phyloP scores from a whole-genome alignment of 352 stramenopile genomes.

The Phytophthora capsici region DNA sequence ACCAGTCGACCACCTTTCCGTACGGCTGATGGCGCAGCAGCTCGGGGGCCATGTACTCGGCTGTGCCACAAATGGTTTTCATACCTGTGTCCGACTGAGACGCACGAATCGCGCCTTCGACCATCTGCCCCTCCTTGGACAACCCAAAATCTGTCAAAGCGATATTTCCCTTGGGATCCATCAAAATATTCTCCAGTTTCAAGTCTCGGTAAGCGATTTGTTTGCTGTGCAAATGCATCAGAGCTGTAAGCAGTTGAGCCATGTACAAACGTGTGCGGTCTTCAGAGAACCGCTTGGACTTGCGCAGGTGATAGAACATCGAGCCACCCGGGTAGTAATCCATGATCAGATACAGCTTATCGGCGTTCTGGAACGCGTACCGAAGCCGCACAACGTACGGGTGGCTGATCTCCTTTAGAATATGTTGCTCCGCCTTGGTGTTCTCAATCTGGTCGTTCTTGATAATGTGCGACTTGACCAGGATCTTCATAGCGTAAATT shows the following conservation, averaged over 20 bases:
- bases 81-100: conserved; percentile 84
- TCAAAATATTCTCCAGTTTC: conserved; percentile 92
- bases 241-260: conserved; percentile 83
- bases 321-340: conserved; percentile 94
- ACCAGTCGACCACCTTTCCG: conserved; percentile 91
- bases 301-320: conserved; percentile 91
- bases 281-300: conserved; percentile 88
- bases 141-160: conserved; percentile 89
- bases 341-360: conserved; percentile 97
- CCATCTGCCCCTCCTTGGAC: conserved; percentile 85
- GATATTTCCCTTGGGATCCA: conserved; percentile 90
- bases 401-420: conserved; percentile 91
- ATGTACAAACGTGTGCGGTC: conserved; percentile 88
- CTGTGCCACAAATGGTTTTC: conserved; percentile 91
- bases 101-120: conserved; percentile 82
- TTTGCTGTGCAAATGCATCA: conserved; percentile 91
- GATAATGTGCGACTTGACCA: conserved; percentile 93
- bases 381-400: conserved; percentile 87
- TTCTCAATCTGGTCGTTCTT: conserved; percentile 95
- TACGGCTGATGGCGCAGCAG: conserved; percentile 86
- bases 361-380: conserved; percentile 88
- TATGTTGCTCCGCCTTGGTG: conserved; percentile 91
- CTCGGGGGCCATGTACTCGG: conserved; percentile 90
- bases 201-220: conserved; percentile 91
- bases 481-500: conserved; percentile 96